Base-by-base conservation (phyloP, 768 basidiomycete species). In the Leccinum fibrillosum region DNA sequence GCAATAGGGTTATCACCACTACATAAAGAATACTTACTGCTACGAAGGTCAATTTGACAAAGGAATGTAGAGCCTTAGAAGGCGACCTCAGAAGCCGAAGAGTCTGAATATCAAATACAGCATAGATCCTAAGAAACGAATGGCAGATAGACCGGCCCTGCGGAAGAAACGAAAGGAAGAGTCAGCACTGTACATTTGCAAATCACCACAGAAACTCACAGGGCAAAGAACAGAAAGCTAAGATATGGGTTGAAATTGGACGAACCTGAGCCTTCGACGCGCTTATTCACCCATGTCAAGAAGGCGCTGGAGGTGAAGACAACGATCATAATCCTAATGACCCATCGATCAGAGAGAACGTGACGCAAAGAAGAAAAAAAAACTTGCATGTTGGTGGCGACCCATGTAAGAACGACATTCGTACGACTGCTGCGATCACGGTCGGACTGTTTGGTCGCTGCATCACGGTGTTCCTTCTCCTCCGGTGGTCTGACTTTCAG, bases 161-260 rank as follows among this genome's bases (percentile, higher is more conserved):
- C 25, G 39, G 8, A 42, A 59, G 30, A 47, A 26, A 10, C 37
- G 32, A 13, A 35, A 51, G 26, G 5, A 39, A 13, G 9, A 11
- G 39, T 68, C 45, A 70, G 56, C 26, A 28, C 23, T 28, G 5
- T 34, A 30, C 2, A 21, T 25, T 10, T 25, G 17, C 6, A 13
- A 52, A 32, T 25, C 4, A 35, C 44, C 32, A 17, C 9, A 15
- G 47, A n/a, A 44, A 69, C 80, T 67, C 61, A 80, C 80, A 86
- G 78, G 10, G 80, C 77, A 62, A 75, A 85, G 80, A 95, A 94
- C 55, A 94, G 80, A 77, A 92, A 88, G 28, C 82, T 84, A 51
- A 92, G 80, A 73, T 94, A 95, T n/a, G 93, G 92, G 67, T 95
- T 95, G 77, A 94, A 94, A 23, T 79, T 78, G 13, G 82, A 76